These are phyloP conservation scores for Boletus sensibilis DNA, from an alignment of 768 basidiomycete species.

Conservation along the genomic window DNA sequence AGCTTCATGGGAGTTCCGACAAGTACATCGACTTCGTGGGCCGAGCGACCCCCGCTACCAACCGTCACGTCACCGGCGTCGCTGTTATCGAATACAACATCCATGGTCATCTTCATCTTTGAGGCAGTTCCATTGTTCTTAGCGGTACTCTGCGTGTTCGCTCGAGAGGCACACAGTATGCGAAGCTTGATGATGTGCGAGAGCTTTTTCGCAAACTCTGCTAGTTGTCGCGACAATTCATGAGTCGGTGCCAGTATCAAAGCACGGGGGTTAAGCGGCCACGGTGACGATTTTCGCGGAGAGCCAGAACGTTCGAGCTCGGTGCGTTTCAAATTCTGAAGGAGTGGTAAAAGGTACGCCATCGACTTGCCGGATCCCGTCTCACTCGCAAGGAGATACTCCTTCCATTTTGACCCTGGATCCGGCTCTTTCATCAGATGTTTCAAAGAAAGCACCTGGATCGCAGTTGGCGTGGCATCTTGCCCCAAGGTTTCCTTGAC, in stretches of 20 bases:
- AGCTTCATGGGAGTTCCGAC: constrained; percentile 66
- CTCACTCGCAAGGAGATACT: constrained; percentile 79
- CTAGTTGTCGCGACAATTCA: constrained; percentile 81
- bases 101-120: constrained; percentile 40
- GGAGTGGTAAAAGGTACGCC: constrained; percentile 82
- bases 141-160: constrained; percentile 41
- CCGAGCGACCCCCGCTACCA: constrained; percentile 16
- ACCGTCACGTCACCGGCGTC: constrained; percentile 31
- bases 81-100: constrained; percentile 19
- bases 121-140: constrained; percentile 42
- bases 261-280: constrained; percentile 62
- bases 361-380: constrained; percentile 92
- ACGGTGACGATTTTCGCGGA: constrained; percentile 13
- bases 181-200: constrained; percentile 75
- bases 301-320: constrained; percentile 39
- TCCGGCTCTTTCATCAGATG: constrained; percentile 47
- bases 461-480: constrained; percentile 62
- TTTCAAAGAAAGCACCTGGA: constrained; percentile 74
- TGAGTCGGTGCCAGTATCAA: constrained; percentile 87
- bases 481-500: constrained; percentile 58
- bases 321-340: constrained; percentile 71
- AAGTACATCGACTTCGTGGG: constrained; percentile 48
- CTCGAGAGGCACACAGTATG: constrained; percentile 66
- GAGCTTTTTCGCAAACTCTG: constrained; percentile 69
- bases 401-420: constrained; percentile 22